phyloP scores from a whole-genome alignment of 2,329 filamentous ascomycete genomes.

The Coniochaeta sp. region DNA sequence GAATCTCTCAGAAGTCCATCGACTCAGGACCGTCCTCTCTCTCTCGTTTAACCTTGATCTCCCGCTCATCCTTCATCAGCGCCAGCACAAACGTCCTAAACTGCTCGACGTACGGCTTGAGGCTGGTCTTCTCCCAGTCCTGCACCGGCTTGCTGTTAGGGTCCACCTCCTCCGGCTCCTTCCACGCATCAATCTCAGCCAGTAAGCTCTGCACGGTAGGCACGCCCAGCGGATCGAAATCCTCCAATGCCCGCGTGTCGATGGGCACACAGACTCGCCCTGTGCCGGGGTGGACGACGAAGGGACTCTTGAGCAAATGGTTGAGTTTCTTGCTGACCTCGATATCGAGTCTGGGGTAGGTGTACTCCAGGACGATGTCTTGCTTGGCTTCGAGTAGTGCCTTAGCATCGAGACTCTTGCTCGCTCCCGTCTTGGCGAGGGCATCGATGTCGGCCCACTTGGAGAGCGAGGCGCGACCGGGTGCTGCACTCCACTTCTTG shows the following conservation, averaged over 20 bases:
- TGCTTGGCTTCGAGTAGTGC: slow-evolving; percentile 84
- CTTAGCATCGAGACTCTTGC: slow-evolving; percentile 63
- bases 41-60: slow-evolving; percentile 46
- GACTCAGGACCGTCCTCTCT: slow-evolving; percentile 36
- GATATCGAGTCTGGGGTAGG: slow-evolving; percentile 92
- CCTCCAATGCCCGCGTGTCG: slow-evolving; percentile 63
- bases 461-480: slow-evolving; percentile 63
- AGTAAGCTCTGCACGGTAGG: slow-evolving; percentile 81
- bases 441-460: slow-evolving; percentile 96
- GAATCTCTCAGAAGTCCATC: slow-evolving; percentile 42
- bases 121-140: slow-evolving; percentile 95
- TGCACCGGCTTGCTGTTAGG: slow-evolving; percentile 38
- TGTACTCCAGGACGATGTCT: slow-evolving; percentile 94
- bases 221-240: slow-evolving; percentile 82
- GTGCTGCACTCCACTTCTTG: slow-evolving; percentile 85
- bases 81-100: slow-evolving; percentile 76
- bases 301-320: slow-evolving; percentile 94
- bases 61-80: slow-evolving; percentile 70
- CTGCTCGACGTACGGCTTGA: slow-evolving; percentile 87
- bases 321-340: slow-evolving; percentile 97
- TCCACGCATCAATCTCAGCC: slow-evolving; percentile 80
- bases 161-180: slow-evolving; percentile 33
- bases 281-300: slow-evolving; percentile 92
- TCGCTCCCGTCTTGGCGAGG: slow-evolving; percentile 68
- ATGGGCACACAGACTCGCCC: slow-evolving; percentile 95